Conservation (phyloP, 148 eudicot species). For the Camellia granthamiana region DNA sequence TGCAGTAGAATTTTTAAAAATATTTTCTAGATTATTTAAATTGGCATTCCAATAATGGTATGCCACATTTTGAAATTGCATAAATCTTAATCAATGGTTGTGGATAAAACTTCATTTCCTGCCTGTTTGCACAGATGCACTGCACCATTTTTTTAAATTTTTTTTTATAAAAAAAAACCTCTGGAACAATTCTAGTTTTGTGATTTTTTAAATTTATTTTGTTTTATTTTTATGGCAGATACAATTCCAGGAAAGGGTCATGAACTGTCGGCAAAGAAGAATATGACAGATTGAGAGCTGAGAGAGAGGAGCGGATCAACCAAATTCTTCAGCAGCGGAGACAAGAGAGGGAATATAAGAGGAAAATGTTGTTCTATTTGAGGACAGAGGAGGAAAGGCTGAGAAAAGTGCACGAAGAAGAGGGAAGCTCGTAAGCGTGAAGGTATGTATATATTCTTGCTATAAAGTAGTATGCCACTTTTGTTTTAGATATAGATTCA, state of each 20-base stretch:
- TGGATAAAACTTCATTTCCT: neutral
- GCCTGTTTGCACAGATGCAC: neutral
- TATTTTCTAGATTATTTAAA: neutral
- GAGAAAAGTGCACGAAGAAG: constrained; percentile 61
- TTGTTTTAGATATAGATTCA: too few species aligned
- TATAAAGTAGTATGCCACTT: too few species aligned
- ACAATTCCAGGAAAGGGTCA: constrained; percentile 52
- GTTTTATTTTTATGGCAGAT: constrained; percentile 31
- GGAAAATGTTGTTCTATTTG: constrained; percentile 69
- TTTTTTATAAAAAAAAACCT: neutral
- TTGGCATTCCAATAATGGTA: neutral
- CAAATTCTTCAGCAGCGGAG: constrained; percentile 51
- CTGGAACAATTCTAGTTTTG: neutral
- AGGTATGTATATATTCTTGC: constrained; percentile 39
- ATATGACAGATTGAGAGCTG: constrained; percentile 53
- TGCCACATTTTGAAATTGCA: neutral
- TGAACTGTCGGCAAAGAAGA: constrained; percentile 52
- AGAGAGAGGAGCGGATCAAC: constrained; percentile 50
- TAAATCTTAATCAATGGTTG: neutral
- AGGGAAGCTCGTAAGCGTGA: constrained; percentile 74
- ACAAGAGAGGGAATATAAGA: constrained; percentile 58
- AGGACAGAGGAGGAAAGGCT: constrained; percentile 67
- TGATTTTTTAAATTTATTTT: neutral
- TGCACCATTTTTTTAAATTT: neutral
- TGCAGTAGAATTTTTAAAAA: neutral